These are phyloP conservation scores for Nitzschia sp. DNA, from an alignment of 108 stramenopile genomes.

Conservation along the genomic window DNA sequence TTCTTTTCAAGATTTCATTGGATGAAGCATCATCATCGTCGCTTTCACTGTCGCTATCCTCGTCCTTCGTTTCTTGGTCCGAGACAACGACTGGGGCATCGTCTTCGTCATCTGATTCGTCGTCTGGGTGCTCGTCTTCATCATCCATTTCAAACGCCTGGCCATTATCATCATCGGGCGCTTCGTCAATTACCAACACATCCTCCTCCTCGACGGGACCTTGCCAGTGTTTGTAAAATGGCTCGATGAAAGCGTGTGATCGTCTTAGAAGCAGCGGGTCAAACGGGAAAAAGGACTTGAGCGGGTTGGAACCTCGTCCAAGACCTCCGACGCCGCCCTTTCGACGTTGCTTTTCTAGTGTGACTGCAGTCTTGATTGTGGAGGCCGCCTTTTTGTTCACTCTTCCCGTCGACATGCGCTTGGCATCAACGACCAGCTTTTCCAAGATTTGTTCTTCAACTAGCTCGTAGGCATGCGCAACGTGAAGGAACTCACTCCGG, in stretches of 20 bases:
- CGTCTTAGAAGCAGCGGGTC: conserved; percentile 91
- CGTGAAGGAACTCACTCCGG: conserved; percentile 86
- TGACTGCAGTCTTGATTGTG: conserved; percentile 66
- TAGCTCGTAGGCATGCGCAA: conserved; percentile 60
- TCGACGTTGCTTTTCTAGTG: conserved; percentile 61
- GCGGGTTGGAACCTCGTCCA: conserved; percentile 89
- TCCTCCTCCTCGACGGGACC: conserved; percentile 57
- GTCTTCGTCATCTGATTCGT: conserved; percentile 28
- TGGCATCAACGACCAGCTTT: conserved; percentile 36
- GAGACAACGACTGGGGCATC: conserved; percentile 20
- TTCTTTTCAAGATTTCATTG: conserved; percentile 16
- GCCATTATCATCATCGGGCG: conserved; percentile 2
- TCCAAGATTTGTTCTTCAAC: conserved; percentile 22
- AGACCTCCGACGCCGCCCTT: conserved; percentile 88
- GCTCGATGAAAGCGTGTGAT: conserved; percentile 78
- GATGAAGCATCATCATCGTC: conserved; percentile 7
- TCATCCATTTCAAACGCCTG: conserved; percentile 30
- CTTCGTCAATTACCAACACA: conserved; percentile 32
- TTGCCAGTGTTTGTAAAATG: conserved; percentile 86
- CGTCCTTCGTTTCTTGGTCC: background rate
- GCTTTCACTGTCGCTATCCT: conserved; percentile 20
- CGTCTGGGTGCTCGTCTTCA: conserved; percentile 10
- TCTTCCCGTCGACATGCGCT: conserved; percentile 27
- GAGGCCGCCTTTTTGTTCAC: conserved; percentile 47
- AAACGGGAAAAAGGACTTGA: conserved; percentile 97